A percentile compares a stretch with the other conserved stretches of the same genome.
phyloP scores from a whole-genome alignment of 257 asterid species.

The Solanum neorickii region DNA sequence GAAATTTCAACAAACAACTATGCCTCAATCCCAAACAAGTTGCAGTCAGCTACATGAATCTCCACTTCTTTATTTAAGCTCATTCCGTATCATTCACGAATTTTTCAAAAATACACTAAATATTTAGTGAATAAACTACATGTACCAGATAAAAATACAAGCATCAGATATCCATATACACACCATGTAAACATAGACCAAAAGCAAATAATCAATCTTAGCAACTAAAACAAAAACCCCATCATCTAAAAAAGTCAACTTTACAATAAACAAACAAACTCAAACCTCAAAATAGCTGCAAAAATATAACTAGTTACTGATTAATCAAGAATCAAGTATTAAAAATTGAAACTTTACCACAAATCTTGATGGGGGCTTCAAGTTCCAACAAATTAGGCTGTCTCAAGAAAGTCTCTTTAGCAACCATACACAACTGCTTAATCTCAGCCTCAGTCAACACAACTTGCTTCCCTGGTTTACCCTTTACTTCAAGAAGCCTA shows the following conservation, averaged over 20 bases:
- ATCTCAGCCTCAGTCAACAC: slow-evolving; percentile 26
- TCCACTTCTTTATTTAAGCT: background rate
- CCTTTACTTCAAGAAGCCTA: slow-evolving; percentile 22
- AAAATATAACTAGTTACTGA: background rate
- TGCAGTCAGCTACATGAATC: background rate
- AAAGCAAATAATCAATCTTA: background rate
- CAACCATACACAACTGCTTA: slow-evolving; percentile 12
- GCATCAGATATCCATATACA: background rate
- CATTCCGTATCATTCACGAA: background rate
- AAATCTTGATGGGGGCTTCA: slow-evolving; percentile 36
- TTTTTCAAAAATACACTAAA: background rate
- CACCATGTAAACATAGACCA: background rate
- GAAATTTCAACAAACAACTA: background rate
- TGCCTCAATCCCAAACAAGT: background rate
- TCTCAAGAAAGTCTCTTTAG: slow-evolving; percentile 20
- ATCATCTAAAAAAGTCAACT: slow-evolving; percentile 8
- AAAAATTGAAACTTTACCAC: slow-evolving; percentile 14
- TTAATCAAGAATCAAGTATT: background rate
- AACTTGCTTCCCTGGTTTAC: slow-evolving; percentile 24
- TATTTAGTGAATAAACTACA: background rate
- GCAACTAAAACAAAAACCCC: background rate
- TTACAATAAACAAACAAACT: background rate
- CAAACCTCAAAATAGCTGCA: background rate
- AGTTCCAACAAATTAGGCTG: slow-evolving; percentile 35
- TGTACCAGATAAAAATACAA: background rate